A percentile compares a stretch with the other conserved stretches of the same genome.
Evolutionary conservation across 176 grass and related monocot genomes (phyloP).

Genomic region (Oryza brachyantha): DNA sequence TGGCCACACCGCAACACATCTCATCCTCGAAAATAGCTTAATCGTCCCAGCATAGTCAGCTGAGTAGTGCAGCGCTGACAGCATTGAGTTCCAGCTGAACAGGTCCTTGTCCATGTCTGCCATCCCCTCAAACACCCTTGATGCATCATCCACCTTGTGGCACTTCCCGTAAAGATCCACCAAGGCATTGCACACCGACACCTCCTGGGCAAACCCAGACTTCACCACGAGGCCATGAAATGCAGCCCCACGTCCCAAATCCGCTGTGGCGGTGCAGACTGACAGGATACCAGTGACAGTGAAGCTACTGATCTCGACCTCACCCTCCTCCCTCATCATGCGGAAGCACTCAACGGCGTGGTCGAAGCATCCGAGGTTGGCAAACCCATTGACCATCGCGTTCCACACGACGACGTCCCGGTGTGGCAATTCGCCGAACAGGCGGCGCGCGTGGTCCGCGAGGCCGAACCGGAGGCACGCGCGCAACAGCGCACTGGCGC

Average conservation of each 20-base stretch:
- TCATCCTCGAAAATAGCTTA: constrained; percentile 48
- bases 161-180: constrained; percentile 72
- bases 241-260: constrained; percentile 28
- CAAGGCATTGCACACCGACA: constrained; percentile 43
- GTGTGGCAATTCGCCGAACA: constrained; percentile 52
- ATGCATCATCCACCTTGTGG: constrained; percentile 34
- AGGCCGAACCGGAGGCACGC: constrained; percentile 36
- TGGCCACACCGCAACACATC: constrained; percentile 5
- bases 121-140: constrained; percentile 51
- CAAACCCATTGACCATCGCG: constrained; percentile 60
- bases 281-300: constrained; percentile 58
- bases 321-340: constrained; percentile 39
- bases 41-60: constrained; percentile 41
- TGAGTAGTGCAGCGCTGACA: constrained; percentile 54
- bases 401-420: constrained; percentile 63
- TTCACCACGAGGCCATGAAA: constrained; percentile 52
- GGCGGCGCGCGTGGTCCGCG: constrained; percentile 41
- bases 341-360: constrained; percentile 43
- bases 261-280: constrained; percentile 36
- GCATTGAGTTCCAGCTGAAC: constrained; percentile 77
- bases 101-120: constrained; percentile 41
- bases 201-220: constrained; percentile 30
- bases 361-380: constrained; percentile 47
- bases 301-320: constrained; percentile 46
- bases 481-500: constrained; percentile 51